These are phyloP conservation scores for Epipyxis sp. DNA, from an alignment of 108 stramenopile genomes.

Conservation along the genomic window DNA sequence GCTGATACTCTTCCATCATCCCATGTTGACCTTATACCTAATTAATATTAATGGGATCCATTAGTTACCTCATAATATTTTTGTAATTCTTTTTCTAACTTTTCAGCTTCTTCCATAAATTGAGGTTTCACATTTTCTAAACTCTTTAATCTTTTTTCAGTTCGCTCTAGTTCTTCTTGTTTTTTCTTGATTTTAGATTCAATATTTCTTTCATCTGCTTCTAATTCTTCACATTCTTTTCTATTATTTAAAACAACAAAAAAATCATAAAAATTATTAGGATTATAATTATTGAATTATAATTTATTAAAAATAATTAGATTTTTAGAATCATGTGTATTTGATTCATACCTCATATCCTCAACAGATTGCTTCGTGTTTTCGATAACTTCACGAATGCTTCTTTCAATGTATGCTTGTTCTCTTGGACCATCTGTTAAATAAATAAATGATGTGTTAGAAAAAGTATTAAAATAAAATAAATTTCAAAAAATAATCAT, in stretches of 20 bases:
- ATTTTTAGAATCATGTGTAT: too few species aligned
- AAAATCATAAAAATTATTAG: too few species aligned
- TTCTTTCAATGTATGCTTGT: constrained; percentile 18
- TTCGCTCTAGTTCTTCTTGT: constrained; percentile 56
- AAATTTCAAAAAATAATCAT: too few species aligned
- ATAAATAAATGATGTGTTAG: background rate
- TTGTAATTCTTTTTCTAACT: constrained; percentile 71
- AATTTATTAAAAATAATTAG: too few species aligned
- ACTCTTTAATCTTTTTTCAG: constrained; percentile 57
- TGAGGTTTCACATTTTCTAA: constrained; percentile 66
- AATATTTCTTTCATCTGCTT: constrained; percentile 55
- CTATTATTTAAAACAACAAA: too few species aligned
- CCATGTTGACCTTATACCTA: too few species aligned
- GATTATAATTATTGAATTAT: too few species aligned
- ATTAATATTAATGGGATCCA: too few species aligned
- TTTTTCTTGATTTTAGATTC: constrained; percentile 58
- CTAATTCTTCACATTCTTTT: constrained; percentile 47
- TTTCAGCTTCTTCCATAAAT: constrained; percentile 79
- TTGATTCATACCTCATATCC: too few species aligned
- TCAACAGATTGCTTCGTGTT: constrained; percentile 42
- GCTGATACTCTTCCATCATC: too few species aligned
- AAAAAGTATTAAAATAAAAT: background rate
- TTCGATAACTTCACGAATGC: constrained; percentile 44
- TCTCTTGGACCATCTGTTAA: constrained; percentile 24
- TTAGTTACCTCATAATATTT: constrained; percentile 70